Evolutionary conservation across 2,329 filamentous ascomycete species (phyloP).

Genomic region (Hypoxylon sp.): DNA sequence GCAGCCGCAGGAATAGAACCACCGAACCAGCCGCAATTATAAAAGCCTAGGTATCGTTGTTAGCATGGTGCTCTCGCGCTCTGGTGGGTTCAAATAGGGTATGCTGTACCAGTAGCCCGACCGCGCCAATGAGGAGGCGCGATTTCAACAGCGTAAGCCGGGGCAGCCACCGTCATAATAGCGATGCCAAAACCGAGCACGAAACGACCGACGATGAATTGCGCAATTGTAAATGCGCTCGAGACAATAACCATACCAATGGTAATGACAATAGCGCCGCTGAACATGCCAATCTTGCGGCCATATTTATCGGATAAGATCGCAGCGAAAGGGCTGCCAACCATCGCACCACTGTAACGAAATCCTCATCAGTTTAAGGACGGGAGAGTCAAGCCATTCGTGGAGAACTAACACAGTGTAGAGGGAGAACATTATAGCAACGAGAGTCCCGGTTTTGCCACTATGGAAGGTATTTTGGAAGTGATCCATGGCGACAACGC

Average conservation of each 20-base stretch:
- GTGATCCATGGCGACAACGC: conserved; percentile 61
- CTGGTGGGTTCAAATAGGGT: neutral
- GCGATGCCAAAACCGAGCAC: conserved; percentile 64
- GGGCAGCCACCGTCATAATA: conserved; percentile 65
- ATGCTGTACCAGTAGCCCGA: conserved; percentile 59
- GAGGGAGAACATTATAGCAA: conserved; percentile 63
- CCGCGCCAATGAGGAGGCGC: conserved; percentile 66
- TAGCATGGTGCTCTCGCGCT: conserved; percentile 1
- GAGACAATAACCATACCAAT: conserved; percentile 61
- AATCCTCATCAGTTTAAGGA: conserved; percentile 16
- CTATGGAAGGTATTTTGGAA: conserved; percentile 60
- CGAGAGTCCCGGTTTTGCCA: conserved; percentile 57
- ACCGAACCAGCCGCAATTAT: conserved; percentile 69
- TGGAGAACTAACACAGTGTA: conserved; percentile 63
- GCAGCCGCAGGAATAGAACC: conserved; percentile 66
- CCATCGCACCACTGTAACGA: conserved; percentile 59
- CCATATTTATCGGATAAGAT: conserved; percentile 62
- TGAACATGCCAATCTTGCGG: conserved; percentile 63
- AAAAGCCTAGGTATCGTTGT: conserved; percentile 57
- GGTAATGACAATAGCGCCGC: conserved; percentile 62
- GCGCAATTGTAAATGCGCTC: conserved; percentile 55
- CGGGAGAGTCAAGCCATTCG: neutral
- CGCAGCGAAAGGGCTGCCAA: conserved; percentile 60
- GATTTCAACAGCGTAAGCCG: conserved; percentile 65
- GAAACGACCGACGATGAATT: conserved; percentile 65